Evolutionary conservation across 495 filamentous ascomycete species (phyloP).

Genomic region (Tetracladium setigerum): DNA sequence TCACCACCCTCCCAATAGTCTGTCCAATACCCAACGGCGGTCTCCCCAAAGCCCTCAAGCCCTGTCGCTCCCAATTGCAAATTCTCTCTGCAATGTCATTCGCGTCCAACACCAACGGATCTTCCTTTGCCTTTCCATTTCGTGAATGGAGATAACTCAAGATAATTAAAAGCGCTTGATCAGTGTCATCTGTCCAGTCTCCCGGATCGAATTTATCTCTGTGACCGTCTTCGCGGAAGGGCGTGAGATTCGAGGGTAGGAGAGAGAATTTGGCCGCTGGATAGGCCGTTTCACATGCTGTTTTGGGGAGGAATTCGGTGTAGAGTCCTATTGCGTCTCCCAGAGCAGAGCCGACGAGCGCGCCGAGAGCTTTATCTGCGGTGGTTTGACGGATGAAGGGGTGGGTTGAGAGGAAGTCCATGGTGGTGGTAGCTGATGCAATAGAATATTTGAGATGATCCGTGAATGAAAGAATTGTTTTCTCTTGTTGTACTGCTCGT

Average conservation of each 20-base stretch:
- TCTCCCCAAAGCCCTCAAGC: slow-evolving; percentile 31
- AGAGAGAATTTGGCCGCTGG: slow-evolving; percentile 29
- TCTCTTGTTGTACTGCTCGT: too few relatives aligned
- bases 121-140: slow-evolving; percentile 7
- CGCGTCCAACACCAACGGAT: not conserved
- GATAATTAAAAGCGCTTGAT: slow-evolving; percentile 37
- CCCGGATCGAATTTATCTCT: slow-evolving; percentile 26
- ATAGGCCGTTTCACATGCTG: slow-evolving; percentile 23
- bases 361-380: slow-evolving; percentile 29
- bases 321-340: slow-evolving; percentile 43
- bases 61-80: slow-evolving; percentile 31
- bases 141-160: slow-evolving; percentile 31
- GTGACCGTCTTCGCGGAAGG: slow-evolving; percentile 30
- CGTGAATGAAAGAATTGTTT: too few relatives aligned
- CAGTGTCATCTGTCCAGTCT: slow-evolving; percentile 46
- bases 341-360: slow-evolving; percentile 36
- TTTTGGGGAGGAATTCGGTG: slow-evolving; percentile 35
- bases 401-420: slow-evolving; percentile 4
- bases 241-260: slow-evolving; percentile 19
- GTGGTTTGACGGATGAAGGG: slow-evolving; percentile 21
- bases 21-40: slow-evolving; percentile 34
- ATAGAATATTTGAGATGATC: too few relatives aligned
- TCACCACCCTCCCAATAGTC: slow-evolving; percentile 29
- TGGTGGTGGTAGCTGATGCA: too few relatives aligned
- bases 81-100: slow-evolving; percentile 33